Percentiles rank a stretch among this genome's conserved stretches.
phyloP scores from a whole-genome alignment of 257 asterid species.

The Pogostemon cablin region DNA sequence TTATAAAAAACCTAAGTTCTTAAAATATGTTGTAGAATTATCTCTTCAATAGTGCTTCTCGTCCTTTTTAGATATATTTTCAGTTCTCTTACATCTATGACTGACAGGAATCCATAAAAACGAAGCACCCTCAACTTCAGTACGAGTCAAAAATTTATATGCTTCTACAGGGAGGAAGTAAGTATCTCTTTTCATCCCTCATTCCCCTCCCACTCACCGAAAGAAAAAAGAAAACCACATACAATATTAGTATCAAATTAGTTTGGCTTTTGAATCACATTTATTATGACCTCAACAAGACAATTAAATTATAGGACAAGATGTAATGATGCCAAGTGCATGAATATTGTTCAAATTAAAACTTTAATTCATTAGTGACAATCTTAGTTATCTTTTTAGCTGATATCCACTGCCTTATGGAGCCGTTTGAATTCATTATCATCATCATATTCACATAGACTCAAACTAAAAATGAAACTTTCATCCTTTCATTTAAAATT shows the following conservation, averaged over 20 bases:
- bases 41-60: neutral
- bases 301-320: neutral
- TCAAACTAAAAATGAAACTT: neutral
- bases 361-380: neutral
- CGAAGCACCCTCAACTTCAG: conserved; percentile 88
- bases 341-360: neutral
- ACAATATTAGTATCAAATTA: neutral
- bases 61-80: neutral
- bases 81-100: conserved; percentile 23
- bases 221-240: neutral
- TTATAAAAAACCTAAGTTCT: neutral
- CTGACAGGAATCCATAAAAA: conserved; percentile 78
- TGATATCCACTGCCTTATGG: neutral
- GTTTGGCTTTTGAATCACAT: neutral
- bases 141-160: conserved; percentile 86
- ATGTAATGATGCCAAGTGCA: neutral
- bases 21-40: conserved; percentile 9
- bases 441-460: neutral
- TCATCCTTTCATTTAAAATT: neutral
- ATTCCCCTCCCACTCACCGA: neutral
- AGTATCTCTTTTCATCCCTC: conserved; percentile 39
- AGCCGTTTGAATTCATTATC: neutral
- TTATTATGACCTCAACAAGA: neutral
- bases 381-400: conserved; percentile 4
- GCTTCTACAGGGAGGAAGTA: conserved; percentile 97